phyloP scores from a whole-genome alignment of 2,329 filamentous ascomycete genomes.

The Tympanopsis confertula region DNA sequence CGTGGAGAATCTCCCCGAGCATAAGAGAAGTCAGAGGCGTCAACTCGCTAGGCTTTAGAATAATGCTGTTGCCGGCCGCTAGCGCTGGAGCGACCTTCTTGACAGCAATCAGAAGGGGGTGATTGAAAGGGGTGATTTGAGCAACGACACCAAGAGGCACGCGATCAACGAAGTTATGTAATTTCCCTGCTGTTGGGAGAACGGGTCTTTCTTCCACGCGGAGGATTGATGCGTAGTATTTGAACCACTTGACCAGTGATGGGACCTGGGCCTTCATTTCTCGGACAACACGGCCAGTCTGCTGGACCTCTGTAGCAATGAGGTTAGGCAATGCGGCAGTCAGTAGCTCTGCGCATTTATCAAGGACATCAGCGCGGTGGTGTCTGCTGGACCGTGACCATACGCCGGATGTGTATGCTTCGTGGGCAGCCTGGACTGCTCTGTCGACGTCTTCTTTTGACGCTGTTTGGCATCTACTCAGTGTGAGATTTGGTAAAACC shows the following conservation, averaged over 20 bases:
- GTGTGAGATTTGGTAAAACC: too few relatives aligned
- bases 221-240: slow-evolving; percentile 57
- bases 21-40: slow-evolving; percentile 27
- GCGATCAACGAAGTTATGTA: slow-evolving; percentile 43
- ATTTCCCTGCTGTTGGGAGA: slow-evolving; percentile 49
- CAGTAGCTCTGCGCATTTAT: slow-evolving; percentile 44
- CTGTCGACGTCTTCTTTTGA: slow-evolving; percentile 29
- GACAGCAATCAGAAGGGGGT: slow-evolving; percentile 43
- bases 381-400: slow-evolving; percentile 48
- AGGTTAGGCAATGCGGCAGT: slow-evolving; percentile 37
- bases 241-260: slow-evolving; percentile 57
- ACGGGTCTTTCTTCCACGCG: slow-evolving; percentile 57
- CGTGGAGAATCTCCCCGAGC: slow-evolving; percentile 23
- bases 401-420: slow-evolving; percentile 32
- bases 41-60: slow-evolving; percentile 23
- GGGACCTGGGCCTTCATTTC: slow-evolving; percentile 63
- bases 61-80: slow-evolving; percentile 19
- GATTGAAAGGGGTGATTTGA: slow-evolving; percentile 46
- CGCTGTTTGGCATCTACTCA: slow-evolving; percentile 37
- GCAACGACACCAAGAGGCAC: slow-evolving; percentile 45
- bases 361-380: slow-evolving; percentile 48
- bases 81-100: slow-evolving; percentile 25
- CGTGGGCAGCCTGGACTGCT: slow-evolving; percentile 27
- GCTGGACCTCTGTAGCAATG: slow-evolving; percentile 50
- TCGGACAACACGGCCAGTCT: slow-evolving; percentile 57